Conservation (phyloP, 441 rosid species). For the Monsonia emarginata region DNA sequence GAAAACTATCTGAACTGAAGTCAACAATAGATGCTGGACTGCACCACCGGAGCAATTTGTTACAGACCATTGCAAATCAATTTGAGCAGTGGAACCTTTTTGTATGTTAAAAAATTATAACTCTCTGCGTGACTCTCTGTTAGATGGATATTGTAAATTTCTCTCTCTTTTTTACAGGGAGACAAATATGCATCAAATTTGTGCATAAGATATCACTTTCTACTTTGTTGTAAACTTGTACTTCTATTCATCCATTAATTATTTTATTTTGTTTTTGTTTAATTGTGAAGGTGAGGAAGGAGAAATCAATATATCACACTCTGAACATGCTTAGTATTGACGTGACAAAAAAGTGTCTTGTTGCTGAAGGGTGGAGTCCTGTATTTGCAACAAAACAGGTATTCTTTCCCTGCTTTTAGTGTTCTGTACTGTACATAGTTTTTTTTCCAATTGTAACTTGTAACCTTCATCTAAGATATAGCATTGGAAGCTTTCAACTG, state of each 20-base stretch:
- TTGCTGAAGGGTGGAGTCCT: constrained; percentile 72
- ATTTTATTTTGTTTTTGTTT: neutral
- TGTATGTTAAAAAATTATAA: constrained; percentile 31
- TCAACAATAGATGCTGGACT: constrained; percentile 60
- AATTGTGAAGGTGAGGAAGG: constrained; percentile 49
- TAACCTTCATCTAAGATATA: neutral
- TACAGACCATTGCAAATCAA: constrained; percentile 56
- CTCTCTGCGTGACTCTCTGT: neutral
- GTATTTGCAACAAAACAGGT: constrained; percentile 57
- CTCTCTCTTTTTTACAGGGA: neutral
- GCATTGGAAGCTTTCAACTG: neutral
- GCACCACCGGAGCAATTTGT: constrained; percentile 45
- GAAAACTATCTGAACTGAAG: constrained; percentile 63
- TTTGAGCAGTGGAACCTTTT: constrained; percentile 65
- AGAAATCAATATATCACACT: constrained; percentile 61
- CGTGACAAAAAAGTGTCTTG: constrained; percentile 73
- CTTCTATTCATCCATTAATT: neutral
- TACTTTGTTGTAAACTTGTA: neutral
- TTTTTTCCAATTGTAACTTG: neutral
- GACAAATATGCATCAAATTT: neutral
- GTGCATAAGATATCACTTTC: neutral
- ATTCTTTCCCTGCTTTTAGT: neutral
- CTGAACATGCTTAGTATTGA: constrained; percentile 72
- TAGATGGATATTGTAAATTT: neutral
- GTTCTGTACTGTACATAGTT: neutral